A percentile compares a stretch with the other conserved stretches of the same genome.
These are phyloP conservation scores for Dissophora ornata DNA, from an alignment of 192 early-diverging fungal genomes.

Conservation along the genomic window DNA sequence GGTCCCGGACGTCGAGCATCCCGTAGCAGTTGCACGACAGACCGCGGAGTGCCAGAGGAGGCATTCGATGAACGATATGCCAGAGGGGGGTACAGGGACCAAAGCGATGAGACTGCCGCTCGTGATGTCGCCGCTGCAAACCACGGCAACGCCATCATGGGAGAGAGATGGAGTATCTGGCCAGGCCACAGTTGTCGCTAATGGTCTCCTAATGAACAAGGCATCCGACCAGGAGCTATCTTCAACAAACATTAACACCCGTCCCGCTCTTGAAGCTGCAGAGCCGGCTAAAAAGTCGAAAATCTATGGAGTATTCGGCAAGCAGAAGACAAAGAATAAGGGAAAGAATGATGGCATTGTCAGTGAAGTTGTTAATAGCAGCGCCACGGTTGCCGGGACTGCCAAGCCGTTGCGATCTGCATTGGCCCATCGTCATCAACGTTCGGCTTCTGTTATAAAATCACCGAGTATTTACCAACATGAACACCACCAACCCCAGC, in stretches of 20 bases:
- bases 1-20: slow-evolving; percentile 34
- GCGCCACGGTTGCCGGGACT: neutral
- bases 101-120: neutral
- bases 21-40: slow-evolving; percentile 18
- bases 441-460: slow-evolving; percentile 10
- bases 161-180: slow-evolving; percentile 9
- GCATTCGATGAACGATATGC: slow-evolving; percentile 35
- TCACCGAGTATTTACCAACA: slow-evolving; percentile 13
- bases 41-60: slow-evolving; percentile 21
- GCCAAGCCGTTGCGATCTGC: slow-evolving; percentile 22
- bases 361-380: neutral
- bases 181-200: too few relatives aligned
- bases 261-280: neutral
- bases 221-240: too few relatives aligned
- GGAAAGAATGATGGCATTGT: neutral
- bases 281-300: slow-evolving; percentile 16
- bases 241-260: neutral
- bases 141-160: slow-evolving; percentile 10
- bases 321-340: slow-evolving; percentile 25
- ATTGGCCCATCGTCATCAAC: slow-evolving; percentile 8
- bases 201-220: too few relatives aligned
- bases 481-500: slow-evolving; percentile 3
- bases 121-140: neutral
- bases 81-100: neutral
- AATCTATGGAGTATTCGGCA: slow-evolving; percentile 37